These are phyloP conservation scores for Fusarium sacchari DNA, from an alignment of 2,329 filamentous ascomycete genomes.

Conservation along the genomic window DNA sequence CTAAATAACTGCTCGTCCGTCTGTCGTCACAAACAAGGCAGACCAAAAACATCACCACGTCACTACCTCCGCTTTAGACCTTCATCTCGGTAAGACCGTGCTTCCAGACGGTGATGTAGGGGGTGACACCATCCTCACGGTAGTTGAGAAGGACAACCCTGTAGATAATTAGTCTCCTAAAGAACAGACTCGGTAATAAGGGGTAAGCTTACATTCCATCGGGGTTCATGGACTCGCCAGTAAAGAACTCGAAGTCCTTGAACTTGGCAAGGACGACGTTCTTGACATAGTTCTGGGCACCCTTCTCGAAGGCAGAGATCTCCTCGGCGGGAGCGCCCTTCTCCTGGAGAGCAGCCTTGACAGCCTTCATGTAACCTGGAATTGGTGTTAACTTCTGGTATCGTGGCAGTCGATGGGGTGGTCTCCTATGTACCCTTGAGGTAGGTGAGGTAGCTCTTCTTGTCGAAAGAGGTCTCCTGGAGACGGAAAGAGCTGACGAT, in stretches of 20 bases:
- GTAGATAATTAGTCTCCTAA: conserved; percentile 1
- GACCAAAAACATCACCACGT: conserved; percentile 28
- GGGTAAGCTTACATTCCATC: conserved; percentile 82
- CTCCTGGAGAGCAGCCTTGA: conserved; percentile 76
- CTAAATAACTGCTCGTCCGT: conserved; percentile 30
- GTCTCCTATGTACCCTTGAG: conserved; percentile 77
- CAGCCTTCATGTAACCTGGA: conserved; percentile 88
- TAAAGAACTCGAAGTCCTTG: conserved; percentile 96
- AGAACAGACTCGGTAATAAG: background rate
- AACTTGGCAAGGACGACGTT: conserved; percentile 84
- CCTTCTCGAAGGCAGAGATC: conserved; percentile 82
- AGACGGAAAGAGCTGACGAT: conserved; percentile 93
- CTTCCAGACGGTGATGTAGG: conserved; percentile 93
- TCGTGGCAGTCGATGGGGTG: background rate
- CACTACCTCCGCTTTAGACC: conserved; percentile 70
- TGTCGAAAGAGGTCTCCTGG: conserved; percentile 80
- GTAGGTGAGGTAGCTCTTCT: conserved; percentile 85
- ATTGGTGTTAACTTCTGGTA: conserved; percentile 3
- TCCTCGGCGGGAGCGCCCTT: conserved; percentile 70
- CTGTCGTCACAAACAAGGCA: conserved; percentile 28
- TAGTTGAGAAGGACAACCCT: conserved; percentile 96
- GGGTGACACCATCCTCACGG: conserved; percentile 93
- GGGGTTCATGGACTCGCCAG: conserved; percentile 90
- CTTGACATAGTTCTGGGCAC: conserved; percentile 80
- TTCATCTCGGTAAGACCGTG: conserved; percentile 89